Evolutionary conservation across 176 grass and related monocot species (phyloP).

Genomic region (Zoysia japonica): DNA sequence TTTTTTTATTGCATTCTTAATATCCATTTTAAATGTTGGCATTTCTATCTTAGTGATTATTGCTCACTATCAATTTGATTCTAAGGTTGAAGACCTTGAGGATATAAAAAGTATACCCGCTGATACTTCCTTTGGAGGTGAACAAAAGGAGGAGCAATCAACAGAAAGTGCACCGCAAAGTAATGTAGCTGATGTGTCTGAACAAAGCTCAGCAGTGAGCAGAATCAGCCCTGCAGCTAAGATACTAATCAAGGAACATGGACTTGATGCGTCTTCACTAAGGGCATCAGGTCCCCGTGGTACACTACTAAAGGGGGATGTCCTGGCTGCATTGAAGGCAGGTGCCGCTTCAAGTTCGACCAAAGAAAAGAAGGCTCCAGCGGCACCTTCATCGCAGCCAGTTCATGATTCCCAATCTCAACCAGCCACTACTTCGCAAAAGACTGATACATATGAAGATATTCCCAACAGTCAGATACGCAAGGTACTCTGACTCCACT

Average conservation of each 20-base stretch:
- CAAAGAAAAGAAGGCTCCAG: constrained; percentile 54
- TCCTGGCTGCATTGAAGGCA: constrained; percentile 75
- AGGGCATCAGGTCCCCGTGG: constrained; percentile 91
- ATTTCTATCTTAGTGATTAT: constrained; percentile 1
- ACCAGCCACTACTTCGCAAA: constrained; percentile 37
- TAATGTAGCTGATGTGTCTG: constrained; percentile 41
- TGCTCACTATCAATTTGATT: constrained; percentile 27
- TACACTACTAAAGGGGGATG: constrained; percentile 93
- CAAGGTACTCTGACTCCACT: constrained; percentile 62
- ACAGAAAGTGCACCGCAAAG: constrained; percentile 37
- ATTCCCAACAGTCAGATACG: constrained; percentile 85
- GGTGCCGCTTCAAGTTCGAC: constrained; percentile 43
- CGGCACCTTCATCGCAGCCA: constrained; percentile 41
- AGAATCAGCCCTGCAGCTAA: constrained; percentile 89
- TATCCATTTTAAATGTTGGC: constrained; percentile 9
- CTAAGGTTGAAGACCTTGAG: constrained; percentile 83
- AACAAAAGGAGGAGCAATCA: constrained; percentile 59
- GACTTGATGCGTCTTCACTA: constrained; percentile 63
- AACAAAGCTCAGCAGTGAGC: constrained; percentile 50
- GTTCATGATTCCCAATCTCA: constrained; percentile 45
- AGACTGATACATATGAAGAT: constrained; percentile 69
- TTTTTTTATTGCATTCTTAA: constrained; percentile 8
- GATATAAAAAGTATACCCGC: constrained; percentile 76
- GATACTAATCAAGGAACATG: constrained; percentile 84
- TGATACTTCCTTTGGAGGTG: constrained; percentile 58